Evolutionary conservation across 768 basidiomycete genomes (phyloP).

Genomic region (Suillus sp.): DNA sequence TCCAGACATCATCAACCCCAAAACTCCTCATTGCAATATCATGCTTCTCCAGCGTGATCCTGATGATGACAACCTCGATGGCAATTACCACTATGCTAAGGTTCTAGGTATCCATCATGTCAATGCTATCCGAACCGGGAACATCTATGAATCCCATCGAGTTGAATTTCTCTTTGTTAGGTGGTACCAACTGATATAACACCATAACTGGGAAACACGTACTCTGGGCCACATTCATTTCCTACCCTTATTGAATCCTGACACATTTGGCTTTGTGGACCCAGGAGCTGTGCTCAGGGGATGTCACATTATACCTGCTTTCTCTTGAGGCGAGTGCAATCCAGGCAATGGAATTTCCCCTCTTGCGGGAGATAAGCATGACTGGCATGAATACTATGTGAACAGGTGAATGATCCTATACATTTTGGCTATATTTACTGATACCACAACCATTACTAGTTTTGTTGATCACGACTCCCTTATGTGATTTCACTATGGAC

Average conservation of each 20-base stretch:
- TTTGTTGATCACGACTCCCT: conserved; percentile 9
- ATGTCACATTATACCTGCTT: conserved; percentile 38
- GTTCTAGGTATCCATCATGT: too few relatives aligned
- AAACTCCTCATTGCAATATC: too few relatives aligned
- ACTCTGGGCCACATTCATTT: too few relatives aligned
- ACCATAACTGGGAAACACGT: too few relatives aligned
- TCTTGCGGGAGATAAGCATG: conserved; percentile 9
- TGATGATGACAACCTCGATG: too few relatives aligned
- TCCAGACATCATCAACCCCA: too few relatives aligned
- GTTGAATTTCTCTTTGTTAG: too few relatives aligned
- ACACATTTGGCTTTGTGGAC: conserved; percentile 39
- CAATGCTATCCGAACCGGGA: too few relatives aligned
- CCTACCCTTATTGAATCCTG: background rate
- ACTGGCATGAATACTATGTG: conserved; percentile 27
- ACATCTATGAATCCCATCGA: too few relatives aligned
- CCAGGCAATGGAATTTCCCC: conserved; percentile 1
- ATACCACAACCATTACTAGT: background rate
- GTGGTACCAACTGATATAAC: too few relatives aligned
- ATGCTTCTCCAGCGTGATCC: too few relatives aligned
- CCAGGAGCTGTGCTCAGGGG: conserved; percentile 31
- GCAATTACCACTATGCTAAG: too few relatives aligned
- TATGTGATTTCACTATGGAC: conserved; percentile 7
- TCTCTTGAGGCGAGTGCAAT: conserved; percentile 20
- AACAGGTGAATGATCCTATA: conserved; percentile 20
- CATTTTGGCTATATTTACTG: background rate